These are phyloP conservation scores for Daldinia caldariorum DNA, from an alignment of 495 filamentous ascomycete species.

Conservation along the genomic window DNA sequence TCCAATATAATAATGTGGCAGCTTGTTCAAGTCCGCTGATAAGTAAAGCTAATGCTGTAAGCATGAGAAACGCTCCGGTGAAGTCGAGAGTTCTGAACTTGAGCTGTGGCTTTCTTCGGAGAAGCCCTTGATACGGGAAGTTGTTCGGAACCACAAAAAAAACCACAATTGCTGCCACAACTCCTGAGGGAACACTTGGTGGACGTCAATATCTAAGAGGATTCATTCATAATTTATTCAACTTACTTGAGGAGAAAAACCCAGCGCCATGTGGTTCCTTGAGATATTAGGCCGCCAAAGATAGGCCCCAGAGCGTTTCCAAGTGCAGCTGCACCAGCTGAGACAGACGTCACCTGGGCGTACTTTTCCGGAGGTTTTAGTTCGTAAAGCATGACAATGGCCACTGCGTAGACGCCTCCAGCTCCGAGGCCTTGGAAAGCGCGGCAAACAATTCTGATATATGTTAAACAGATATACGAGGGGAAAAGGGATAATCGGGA, in stretches of 20 bases:
- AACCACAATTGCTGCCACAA: background rate
- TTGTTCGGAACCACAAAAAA: slow-evolving; percentile 14
- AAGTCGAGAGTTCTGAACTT: slow-evolving; percentile 8
- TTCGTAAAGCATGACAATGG: slow-evolving; percentile 14
- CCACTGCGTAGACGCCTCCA: background rate
- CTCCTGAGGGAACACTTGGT: slow-evolving; percentile 5
- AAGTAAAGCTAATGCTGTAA: slow-evolving; percentile 13
- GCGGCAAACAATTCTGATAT: background rate
- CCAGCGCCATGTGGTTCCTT: slow-evolving; percentile 48
- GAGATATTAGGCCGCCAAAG: slow-evolving; percentile 38
- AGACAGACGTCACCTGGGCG: background rate
- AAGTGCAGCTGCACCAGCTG: background rate
- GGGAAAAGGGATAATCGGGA: background rate
- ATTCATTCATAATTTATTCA: background rate
- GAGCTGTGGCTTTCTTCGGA: background rate
- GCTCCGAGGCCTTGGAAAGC: slow-evolving; percentile 1
- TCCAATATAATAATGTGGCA: slow-evolving; percentile 4
- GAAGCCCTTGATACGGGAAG: slow-evolving; percentile 16
- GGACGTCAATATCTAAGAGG: background rate
- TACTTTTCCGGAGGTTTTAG: background rate
- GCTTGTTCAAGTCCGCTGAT: slow-evolving; percentile 28
- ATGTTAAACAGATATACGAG: background rate
- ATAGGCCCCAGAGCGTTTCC: slow-evolving; percentile 41
- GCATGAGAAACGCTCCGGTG: slow-evolving; percentile 19
- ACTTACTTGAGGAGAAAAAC: slow-evolving; percentile 49